phyloP scores from a whole-genome alignment of 768 basidiomycete species.

The Neoboletus brunneissimus region DNA sequence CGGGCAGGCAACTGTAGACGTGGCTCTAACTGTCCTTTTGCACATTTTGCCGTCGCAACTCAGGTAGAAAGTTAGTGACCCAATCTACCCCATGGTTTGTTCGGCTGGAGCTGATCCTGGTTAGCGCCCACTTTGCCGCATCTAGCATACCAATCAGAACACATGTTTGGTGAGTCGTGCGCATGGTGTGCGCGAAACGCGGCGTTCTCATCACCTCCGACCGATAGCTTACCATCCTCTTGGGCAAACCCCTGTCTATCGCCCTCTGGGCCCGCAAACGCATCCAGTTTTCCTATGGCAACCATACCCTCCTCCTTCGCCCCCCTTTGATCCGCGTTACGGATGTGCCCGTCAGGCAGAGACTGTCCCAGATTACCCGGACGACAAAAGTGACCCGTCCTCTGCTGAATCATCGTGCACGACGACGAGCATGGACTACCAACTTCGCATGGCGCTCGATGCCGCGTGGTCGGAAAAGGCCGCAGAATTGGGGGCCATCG shows the following conservation, averaged over 20 bases:
- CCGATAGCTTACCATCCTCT: conserved; percentile 18
- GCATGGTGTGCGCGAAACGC: background rate
- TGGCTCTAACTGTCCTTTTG: conserved; percentile 27
- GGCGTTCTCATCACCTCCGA: conserved; percentile 1
- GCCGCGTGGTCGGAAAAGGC: background rate
- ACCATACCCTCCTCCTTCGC: conserved; percentile 30
- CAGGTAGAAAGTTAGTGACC: conserved; percentile 18
- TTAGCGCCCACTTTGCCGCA: conserved; percentile 10
- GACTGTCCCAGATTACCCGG: conserved; percentile 15
- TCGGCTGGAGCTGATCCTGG: conserved; percentile 9
- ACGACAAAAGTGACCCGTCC: conserved; percentile 28
- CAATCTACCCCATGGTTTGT: background rate
- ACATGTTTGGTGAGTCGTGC: conserved; percentile 18
- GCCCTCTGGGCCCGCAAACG: conserved; percentile 11
- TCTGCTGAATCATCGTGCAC: conserved; percentile 23
- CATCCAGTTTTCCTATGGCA: conserved; percentile 23
- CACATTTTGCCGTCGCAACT: conserved; percentile 11
- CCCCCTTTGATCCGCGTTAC: conserved; percentile 18
- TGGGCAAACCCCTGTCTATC: conserved; percentile 19
- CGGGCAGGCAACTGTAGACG: conserved; percentile 27
- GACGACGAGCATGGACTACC: conserved; percentile 10
- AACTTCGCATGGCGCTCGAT: conserved; percentile 6
- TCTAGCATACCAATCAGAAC: conserved; percentile 14
- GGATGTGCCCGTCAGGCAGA: conserved; percentile 9
- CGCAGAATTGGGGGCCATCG: background rate